Base-by-base conservation (phyloP, 345 rosid genomes). In the Alliaria petiolata region DNA sequence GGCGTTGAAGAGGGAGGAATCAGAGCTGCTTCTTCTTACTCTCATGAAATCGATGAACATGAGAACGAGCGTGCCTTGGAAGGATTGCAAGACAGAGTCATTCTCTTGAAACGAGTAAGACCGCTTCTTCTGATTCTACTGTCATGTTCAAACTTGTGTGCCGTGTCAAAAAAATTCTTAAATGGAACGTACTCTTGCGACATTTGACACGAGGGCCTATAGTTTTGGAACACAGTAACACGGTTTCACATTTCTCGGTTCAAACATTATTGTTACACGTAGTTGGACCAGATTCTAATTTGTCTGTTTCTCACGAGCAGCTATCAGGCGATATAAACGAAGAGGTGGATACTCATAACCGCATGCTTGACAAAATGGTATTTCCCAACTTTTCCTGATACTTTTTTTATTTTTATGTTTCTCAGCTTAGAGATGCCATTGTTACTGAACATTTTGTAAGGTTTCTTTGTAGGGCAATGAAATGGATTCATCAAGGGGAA, bases 1-100 rank as follows among this genome's bases (percentile, higher is more conserved):
- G 96, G 96, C 56, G 85, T 91, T 7, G 98, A 89, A 79, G 98
- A 91, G 78, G 97, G 98, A 76, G 97, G 98, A 77, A 89, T 93
- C 69, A 85, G 96, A 82, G 93, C 92, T 34, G 76, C 90, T 5
- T 75, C 98, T 76, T 84, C 90, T 26, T 93, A 87, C 82, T 86
- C 87, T 43, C 96, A 89, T 65, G 98, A 89, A 80, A 93, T 91
- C 72, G 84, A 90, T 50, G 97, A 91, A 82, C 97, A 91, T 74
- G 98, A 87, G 46, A 93, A 93, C 67, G 97, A 93, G 61, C 85
- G 83, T 82, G 98, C 95, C 22, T 34, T 91, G 82, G 98, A 93
- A 71, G 98, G 95, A 33, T 82, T 93, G 78, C 97, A 91, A 82
- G 98, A 91, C 74, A 85, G 96, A 76, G 97, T 86, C 77, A 80